phyloP scores from a whole-genome alignment of 108 stramenopile genomes.

The Bacterosira constricta region DNA sequence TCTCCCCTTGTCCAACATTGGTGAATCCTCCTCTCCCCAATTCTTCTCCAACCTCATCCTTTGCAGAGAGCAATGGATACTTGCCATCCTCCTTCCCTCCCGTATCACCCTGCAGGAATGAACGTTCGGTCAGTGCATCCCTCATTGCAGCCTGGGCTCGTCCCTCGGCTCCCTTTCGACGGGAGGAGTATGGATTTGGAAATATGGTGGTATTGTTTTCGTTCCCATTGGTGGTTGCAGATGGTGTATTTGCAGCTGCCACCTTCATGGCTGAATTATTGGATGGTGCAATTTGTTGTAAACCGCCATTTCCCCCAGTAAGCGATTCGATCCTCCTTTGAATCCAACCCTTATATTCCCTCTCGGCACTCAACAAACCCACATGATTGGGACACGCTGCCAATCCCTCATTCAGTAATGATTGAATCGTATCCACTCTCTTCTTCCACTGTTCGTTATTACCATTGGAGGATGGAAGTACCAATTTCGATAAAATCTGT shows the following conservation, averaged over 20 bases:
- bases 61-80: constrained; percentile 1
- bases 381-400: constrained; percentile 43
- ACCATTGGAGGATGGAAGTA: background rate
- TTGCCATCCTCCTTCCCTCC: background rate
- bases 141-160: constrained; percentile 43
- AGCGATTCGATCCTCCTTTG: background rate
- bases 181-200: background rate
- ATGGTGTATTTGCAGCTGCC: background rate
- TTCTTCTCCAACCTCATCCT: background rate
- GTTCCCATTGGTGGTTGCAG: background rate
- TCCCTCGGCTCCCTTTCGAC: constrained; percentile 20
- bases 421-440: constrained; percentile 8
- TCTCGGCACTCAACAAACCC: constrained; percentile 12
- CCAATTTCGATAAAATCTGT: constrained; percentile 2
- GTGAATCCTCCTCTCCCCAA: background rate
- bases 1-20: background rate
- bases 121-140: constrained; percentile 42
- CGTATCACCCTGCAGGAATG: constrained; percentile 5
- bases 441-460: background rate
- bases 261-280: background rate
- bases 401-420: constrained; percentile 25
- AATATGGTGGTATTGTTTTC: background rate
- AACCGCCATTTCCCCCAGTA: background rate
- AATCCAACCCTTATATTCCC: constrained; percentile 2
- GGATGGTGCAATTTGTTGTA: background rate